Percentiles rank a stretch among this genome's conserved stretches.
Evolutionary conservation across 2,329 filamentous ascomycete species (phyloP).

Genomic region (Alternaria metachromatica): DNA sequence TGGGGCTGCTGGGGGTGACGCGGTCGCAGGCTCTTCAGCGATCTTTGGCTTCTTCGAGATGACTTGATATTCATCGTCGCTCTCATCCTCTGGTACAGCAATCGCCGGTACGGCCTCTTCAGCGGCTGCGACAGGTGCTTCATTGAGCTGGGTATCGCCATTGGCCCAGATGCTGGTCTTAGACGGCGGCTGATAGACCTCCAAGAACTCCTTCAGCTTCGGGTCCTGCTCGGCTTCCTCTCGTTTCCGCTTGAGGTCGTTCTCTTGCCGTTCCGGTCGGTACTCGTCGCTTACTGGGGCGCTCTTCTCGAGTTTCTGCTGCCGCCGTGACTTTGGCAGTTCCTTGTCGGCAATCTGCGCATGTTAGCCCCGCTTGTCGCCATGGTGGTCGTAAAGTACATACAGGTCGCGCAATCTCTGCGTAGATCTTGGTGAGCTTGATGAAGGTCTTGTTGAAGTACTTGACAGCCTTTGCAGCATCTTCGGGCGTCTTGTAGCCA

Average conservation of each 20-base stretch:
- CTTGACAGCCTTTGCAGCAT: conserved; percentile 82
- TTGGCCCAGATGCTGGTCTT: conserved; percentile 70
- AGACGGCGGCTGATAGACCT: conserved; percentile 75
- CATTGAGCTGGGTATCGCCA: conserved; percentile 50
- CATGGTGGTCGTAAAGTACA: conserved; percentile 30
- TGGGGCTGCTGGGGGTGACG: conserved; percentile 6
- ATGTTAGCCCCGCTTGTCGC: conserved; percentile 33
- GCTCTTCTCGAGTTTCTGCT: conserved; percentile 37
- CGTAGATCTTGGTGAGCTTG: conserved; percentile 90
- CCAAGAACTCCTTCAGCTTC: conserved; percentile 85
- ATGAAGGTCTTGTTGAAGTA: conserved; percentile 97
- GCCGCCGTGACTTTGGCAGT: conserved; percentile 43
- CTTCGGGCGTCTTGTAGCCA: conserved; percentile 83
- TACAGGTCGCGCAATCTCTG: conserved; percentile 87
- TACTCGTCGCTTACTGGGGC: conserved; percentile 33
- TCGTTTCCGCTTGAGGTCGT: conserved; percentile 72
- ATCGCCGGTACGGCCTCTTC: conserved; percentile 29
- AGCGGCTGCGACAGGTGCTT: conserved; percentile 15
- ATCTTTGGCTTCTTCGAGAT: conserved; percentile 58
- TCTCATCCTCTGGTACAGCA: conserved; percentile 57
- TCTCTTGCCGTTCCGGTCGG: conserved; percentile 33
- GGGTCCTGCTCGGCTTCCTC: conserved; percentile 67
- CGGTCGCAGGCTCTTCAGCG: conserved; percentile 3
- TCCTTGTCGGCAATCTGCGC: conserved; percentile 42
- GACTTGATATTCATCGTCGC: conserved; percentile 77